Conservation (phyloP, 176 grass and related monocot species). For the Aegilops speltoides region DNA sequence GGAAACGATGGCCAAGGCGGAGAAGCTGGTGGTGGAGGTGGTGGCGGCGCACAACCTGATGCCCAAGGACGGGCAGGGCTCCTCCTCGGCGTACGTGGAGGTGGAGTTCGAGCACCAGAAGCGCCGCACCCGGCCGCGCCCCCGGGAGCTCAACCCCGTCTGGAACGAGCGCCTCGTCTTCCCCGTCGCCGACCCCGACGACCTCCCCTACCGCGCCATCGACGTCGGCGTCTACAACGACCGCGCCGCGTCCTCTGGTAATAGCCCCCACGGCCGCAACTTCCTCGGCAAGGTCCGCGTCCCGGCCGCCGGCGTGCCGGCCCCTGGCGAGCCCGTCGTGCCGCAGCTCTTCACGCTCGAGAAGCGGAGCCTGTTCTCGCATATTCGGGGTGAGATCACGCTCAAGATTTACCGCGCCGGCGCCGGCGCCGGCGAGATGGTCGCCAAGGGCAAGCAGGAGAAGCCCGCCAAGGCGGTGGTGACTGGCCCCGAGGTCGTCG, state of each 20-base stretch:
- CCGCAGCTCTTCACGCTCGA: conserved; percentile 86
- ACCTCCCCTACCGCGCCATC: conserved; percentile 84
- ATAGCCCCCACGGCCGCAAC: conserved; percentile 38
- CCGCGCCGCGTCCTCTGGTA: not conserved
- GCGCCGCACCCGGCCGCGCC: conserved; percentile 54
- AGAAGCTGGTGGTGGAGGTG: conserved; percentile 96
- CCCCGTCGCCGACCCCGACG: conserved; percentile 71
- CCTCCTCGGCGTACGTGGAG: conserved; percentile 83
- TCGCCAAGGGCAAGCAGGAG: conserved; percentile 23
- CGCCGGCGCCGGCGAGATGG: conserved; percentile 37
- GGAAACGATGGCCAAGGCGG: conserved; percentile 54
- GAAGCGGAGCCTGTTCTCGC: conserved; percentile 87
- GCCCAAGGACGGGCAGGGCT: conserved; percentile 93
- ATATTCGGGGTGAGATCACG: conserved; percentile 90
- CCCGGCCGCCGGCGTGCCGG: conserved; percentile 58
- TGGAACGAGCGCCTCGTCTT: conserved; percentile 94
- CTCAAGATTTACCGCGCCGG: conserved; percentile 75
- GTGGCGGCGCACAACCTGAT: conserved; percentile 92
- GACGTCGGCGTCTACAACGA: conserved; percentile 87
- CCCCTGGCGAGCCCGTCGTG: conserved; percentile 63
- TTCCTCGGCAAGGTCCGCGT: conserved; percentile 89
- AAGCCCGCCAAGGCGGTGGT: conserved; percentile 38
- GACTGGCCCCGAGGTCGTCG: conserved; percentile 37
- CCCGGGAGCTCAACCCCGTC: conserved; percentile 77
- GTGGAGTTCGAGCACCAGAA: conserved; percentile 92